Percentiles rank a stretch among this genome's conserved stretches.
Evolutionary conservation across 2,329 filamentous ascomycete genomes (phyloP).

Genomic region (Ophiocordyceps camponoti-saundersi): DNA sequence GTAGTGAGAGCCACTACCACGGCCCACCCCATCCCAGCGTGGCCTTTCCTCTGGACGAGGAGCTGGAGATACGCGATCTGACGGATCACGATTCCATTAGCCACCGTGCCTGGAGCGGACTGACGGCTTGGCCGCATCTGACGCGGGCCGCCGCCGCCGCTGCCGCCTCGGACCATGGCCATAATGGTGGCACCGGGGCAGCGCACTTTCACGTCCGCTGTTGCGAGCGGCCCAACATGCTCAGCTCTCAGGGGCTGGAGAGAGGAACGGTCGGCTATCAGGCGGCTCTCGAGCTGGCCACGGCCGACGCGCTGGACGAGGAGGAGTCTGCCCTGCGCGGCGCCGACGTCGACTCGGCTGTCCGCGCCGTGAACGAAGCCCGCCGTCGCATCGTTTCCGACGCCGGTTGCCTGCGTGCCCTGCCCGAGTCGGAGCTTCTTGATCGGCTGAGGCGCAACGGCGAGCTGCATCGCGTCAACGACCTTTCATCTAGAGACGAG

Average conservation of each 20-base stretch:
- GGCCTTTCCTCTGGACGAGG: constrained; percentile 50
- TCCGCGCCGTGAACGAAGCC: constrained; percentile 36
- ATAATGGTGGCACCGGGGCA: constrained; percentile 26
- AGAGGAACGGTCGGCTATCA: constrained; percentile 54
- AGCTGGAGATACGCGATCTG: constrained; percentile 42
- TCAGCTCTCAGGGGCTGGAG: constrained; percentile 55
- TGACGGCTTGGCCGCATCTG: constrained; percentile 47
- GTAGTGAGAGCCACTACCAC: constrained; percentile 39
- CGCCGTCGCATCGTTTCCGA: constrained; percentile 38
- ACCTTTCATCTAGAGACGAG: constrained; percentile 31
- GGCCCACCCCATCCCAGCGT: constrained; percentile 45
- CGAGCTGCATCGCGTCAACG: constrained; percentile 34
- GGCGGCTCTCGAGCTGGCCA: constrained; percentile 47
- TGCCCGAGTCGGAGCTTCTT: constrained; percentile 40
- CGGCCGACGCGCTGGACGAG: constrained; percentile 47
- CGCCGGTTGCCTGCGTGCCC: constrained; percentile 33
- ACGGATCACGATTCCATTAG: constrained; percentile 48
- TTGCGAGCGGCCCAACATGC: constrained; percentile 51
- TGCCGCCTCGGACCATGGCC: constrained; percentile 27
- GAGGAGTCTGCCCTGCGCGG: constrained; percentile 43
- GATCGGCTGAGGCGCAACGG: constrained; percentile 41
- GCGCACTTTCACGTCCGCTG: constrained; percentile 43
- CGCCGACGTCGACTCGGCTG: constrained; percentile 35
- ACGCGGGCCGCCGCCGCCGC: constrained; percentile 15
- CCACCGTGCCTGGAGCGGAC: constrained; percentile 43